Percentiles rank a stretch among this genome's conserved stretches.
Evolutionary conservation across 768 basidiomycete genomes (phyloP).

Genomic region (Phaeotremella skinneri): DNA sequence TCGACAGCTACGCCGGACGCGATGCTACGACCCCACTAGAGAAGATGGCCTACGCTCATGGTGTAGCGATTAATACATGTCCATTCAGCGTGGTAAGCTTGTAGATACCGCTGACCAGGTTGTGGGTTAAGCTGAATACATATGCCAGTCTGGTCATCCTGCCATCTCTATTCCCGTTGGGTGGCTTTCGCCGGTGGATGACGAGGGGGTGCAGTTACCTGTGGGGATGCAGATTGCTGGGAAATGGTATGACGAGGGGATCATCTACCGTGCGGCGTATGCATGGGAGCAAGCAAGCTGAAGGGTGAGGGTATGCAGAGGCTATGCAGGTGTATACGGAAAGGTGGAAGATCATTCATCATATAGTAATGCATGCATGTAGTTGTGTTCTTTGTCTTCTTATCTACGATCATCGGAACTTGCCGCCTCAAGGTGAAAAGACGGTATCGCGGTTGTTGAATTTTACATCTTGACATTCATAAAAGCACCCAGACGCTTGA

Average conservation of each 20-base stretch:
- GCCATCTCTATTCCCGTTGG: conserved; percentile 55
- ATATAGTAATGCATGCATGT: neutral
- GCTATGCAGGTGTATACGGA: neutral
- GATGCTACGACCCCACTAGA: conserved; percentile 43
- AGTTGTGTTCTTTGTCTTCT: too few relatives aligned
- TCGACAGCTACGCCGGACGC: neutral
- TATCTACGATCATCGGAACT: too few relatives aligned
- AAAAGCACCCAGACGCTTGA: neutral
- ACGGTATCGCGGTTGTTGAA: too few relatives aligned
- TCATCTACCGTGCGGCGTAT: conserved; percentile 22
- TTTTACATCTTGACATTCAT: too few relatives aligned
- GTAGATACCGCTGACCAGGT: conserved; percentile 15
- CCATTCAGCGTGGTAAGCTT: conserved; percentile 10
- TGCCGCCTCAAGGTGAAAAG: too few relatives aligned
- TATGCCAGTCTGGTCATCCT: conserved; percentile 51
- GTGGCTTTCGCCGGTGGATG: conserved; percentile 50
- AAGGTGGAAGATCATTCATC: neutral
- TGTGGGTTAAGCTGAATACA: neutral
- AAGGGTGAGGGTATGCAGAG: too few relatives aligned
- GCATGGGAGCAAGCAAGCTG: conserved; percentile 23
- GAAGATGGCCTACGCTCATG: conserved; percentile 28
- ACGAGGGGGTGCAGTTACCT: conserved; percentile 45
- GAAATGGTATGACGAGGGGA: conserved; percentile 30
- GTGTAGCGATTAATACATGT: conserved; percentile 17
- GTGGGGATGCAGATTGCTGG: conserved; percentile 55